A percentile compares a stretch with the other conserved stretches of the same genome.
phyloP scores from a whole-genome alignment of 202 grass and related monocot species.

The Panicum hallii region DNA sequence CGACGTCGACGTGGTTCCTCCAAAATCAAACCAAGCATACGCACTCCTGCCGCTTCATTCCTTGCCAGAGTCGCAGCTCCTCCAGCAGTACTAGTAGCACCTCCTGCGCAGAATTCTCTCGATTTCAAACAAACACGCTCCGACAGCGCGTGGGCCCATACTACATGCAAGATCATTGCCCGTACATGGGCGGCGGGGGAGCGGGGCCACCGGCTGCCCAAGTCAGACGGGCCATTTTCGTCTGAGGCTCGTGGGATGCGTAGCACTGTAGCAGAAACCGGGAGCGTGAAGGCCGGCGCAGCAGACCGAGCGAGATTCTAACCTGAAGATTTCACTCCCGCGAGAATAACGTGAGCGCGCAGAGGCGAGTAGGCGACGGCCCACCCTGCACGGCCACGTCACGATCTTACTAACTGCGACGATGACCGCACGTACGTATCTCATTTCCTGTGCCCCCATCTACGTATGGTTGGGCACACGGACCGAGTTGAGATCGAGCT shows the following conservation, averaged over 20 bases:
- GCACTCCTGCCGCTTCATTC: neutral
- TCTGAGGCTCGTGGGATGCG: neutral
- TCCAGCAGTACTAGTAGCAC: too few relatives aligned
- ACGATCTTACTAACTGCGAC: neutral
- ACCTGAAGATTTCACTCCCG: neutral
- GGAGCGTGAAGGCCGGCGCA: neutral
- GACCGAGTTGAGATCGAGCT: too few relatives aligned
- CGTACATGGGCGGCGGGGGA: neutral
- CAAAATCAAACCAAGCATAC: neutral
- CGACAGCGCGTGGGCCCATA: neutral
- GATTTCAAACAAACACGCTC: neutral
- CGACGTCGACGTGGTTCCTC: neutral
- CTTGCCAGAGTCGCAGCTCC: neutral
- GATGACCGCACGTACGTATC: too few relatives aligned
- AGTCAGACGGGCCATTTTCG: neutral
- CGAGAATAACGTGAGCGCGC: neutral
- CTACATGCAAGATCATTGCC: neutral
- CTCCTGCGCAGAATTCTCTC: neutral
- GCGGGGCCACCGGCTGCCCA: neutral
- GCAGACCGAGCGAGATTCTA: neutral
- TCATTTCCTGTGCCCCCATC: too few relatives aligned
- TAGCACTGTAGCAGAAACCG: neutral
- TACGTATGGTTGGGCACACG: too few relatives aligned
- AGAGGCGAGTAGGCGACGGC: neutral
- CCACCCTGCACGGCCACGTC: neutral